Evolutionary conservation across 495 filamentous ascomycete genomes (phyloP), one percentile per base, ranked within the genome.

Genomic region (Neurospora sp.): DNA sequence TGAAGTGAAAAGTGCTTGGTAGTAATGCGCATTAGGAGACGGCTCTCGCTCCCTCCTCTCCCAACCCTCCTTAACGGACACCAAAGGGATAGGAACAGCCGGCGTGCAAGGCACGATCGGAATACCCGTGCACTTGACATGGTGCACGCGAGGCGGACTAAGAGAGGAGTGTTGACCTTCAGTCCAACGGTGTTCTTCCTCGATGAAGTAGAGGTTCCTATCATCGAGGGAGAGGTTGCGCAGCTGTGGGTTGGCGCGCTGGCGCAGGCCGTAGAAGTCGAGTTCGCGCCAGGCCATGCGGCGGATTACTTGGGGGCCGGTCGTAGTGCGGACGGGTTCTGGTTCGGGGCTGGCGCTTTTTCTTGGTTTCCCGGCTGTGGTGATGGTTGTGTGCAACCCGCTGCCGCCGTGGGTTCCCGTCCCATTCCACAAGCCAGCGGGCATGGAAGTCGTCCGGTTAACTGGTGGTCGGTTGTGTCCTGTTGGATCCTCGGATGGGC

Each of bases 271-370:
- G 70, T 88, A 86, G 77, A 87, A 88, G 8, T 84, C 86, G 0
- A 92, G 82, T 40, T 88, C 86, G 20, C 81, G 80, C 76, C 86
- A 88, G 1, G 83, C 85, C 75, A 91, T 87, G 1, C 85, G 83
- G 27, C 85, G 79, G 74, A 91, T 81, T n/a, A 90, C 85, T 18
- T 74, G 80, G 0, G 89, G 89, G 0, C 85, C 83, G 20, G 73
- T 70, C 4, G 73, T 71, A n/a, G 73, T 71, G 22, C 20, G 69
- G 14, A 35, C 2, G 6, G 5, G 14, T 31, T 61, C 53, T 4
- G 27, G 53, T 16, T 61, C 53, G 53, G 53, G 53, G 14, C 27
- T 35, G 7, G 53, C 53, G 11, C 27, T 16, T 12, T 53, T 27
- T 27, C 20, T 53, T 12, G 48, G 10, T 27, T 53, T 2, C 14